Evolutionary conservation across 2,329 filamentous ascomycete genomes (phyloP).

Genomic region (Fusarium brachygibbosum): DNA sequence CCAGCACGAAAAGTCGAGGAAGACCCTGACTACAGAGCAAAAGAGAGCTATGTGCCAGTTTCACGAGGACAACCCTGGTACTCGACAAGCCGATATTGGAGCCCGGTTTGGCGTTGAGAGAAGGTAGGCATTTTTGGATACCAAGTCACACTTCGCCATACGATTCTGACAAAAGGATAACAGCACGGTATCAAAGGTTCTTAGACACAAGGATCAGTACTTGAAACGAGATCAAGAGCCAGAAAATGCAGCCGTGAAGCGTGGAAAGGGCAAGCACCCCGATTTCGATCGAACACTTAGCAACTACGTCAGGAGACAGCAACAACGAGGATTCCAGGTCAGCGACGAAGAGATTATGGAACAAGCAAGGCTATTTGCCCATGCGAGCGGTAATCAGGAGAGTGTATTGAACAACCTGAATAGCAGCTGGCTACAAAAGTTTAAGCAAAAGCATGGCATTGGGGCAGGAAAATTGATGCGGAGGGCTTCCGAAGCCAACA

Average conservation of each 20-base stretch:
- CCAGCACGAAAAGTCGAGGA: slow-evolving; percentile 75
- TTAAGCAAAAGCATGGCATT: slow-evolving; percentile 87
- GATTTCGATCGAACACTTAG: slow-evolving; percentile 93
- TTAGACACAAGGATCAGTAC: slow-evolving; percentile 95
- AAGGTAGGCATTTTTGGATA: slow-evolving; percentile 74
- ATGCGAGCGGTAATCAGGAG: slow-evolving; percentile 76
- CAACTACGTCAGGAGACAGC: slow-evolving; percentile 87
- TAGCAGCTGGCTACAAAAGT: slow-evolving; percentile 89
- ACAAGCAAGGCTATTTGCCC: slow-evolving; percentile 85
- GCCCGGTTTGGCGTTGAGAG: slow-evolving; percentile 94
- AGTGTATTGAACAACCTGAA: slow-evolving; percentile 78
- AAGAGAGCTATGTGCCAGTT: slow-evolving; percentile 94
- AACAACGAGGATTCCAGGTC: slow-evolving; percentile 79
- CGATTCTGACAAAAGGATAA: slow-evolving; percentile 46
- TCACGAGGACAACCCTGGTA: slow-evolving; percentile 87
- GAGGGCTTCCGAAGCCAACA: slow-evolving; percentile 76
- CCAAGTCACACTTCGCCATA: slow-evolving; percentile 28
- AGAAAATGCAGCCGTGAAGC: slow-evolving; percentile 77
- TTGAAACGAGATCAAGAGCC: slow-evolving; percentile 84
- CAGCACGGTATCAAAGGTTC: slow-evolving; percentile 98
- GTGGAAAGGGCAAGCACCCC: slow-evolving; percentile 84
- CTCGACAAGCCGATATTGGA: slow-evolving; percentile 97
- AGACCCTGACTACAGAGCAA: slow-evolving; percentile 92
- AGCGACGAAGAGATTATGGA: slow-evolving; percentile 87
- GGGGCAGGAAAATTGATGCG: slow-evolving; percentile 64